Conservation (phyloP, 345 rosid genomes). For the Eucalyptus fibrosa region DNA sequence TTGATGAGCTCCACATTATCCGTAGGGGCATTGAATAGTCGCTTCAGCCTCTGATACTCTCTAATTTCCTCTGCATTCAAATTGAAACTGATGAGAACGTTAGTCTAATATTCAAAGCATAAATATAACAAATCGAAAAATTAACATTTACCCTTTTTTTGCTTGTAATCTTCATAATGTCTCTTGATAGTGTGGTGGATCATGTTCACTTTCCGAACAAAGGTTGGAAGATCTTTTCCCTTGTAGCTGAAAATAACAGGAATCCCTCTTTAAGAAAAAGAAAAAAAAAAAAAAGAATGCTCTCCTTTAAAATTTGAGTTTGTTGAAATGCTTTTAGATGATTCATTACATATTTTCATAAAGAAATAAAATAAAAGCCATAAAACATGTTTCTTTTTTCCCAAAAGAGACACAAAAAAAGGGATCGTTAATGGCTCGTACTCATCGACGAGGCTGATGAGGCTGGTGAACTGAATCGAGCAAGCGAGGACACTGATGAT, state of each 20-base stretch:
- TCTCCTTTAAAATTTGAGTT: background rate
- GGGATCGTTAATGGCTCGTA: background rate
- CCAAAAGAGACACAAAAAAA: background rate
- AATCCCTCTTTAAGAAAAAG: background rate
- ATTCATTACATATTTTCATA: background rate
- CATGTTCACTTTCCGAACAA: background rate
- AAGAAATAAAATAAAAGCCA: background rate
- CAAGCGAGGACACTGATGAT: background rate
- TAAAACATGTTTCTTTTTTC: background rate
- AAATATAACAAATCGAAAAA: background rate
- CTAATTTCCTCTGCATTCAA: constrained; percentile 20
- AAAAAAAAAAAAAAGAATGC: background rate
- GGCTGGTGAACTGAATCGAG: background rate
- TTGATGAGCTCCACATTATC: constrained; percentile 30
- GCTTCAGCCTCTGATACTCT: constrained; percentile 12
- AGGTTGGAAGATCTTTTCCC: background rate
- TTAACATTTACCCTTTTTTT: background rate
- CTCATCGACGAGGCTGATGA: background rate
- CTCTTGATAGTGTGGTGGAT: background rate
- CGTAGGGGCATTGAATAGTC: constrained; percentile 3
- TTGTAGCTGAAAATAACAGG: background rate
- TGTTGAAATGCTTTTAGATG: background rate
- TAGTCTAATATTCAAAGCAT: background rate
- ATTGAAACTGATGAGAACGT: background rate
- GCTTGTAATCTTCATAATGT: background rate